Conservation (phyloP, 225 moss, liverwort and hornwort genomes). For the Rhytidiadelphus loreus region DNA sequence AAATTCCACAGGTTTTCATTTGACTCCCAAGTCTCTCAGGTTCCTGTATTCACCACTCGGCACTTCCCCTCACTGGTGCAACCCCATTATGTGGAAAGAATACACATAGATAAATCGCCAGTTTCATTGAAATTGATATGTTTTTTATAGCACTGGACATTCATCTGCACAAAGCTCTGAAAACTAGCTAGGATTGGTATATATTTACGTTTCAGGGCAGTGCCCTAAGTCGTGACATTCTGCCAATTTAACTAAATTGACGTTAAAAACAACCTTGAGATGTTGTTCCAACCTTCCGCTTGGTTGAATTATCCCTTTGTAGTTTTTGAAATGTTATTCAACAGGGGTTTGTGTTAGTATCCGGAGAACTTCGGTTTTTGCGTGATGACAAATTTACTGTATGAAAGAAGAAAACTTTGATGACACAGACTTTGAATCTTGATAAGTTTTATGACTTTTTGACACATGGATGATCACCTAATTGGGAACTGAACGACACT, state of each 20-base stretch:
- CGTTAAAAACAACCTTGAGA: not conserved
- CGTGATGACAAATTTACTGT: not conserved
- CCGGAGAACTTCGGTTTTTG: not conserved
- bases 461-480: not conserved
- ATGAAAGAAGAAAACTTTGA: too few species aligned
- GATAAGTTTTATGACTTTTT: not conserved
- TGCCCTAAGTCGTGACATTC: not conserved
- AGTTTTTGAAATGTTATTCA: too few species aligned
- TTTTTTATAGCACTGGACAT: too few species aligned
- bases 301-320: not conserved
- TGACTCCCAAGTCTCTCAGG: not conserved
- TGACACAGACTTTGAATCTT: not conserved
- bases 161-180: not conserved
- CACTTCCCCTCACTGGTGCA: not conserved
- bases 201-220: not conserved
- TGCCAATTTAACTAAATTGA: not conserved
- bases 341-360: not conserved
- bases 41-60: not conserved
- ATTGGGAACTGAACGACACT: not conserved
- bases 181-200: not conserved
- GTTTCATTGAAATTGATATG: not conserved
- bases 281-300: not conserved
- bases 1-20: not conserved
- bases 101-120: not conserved
- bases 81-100: too few species aligned